Percentiles rank a stretch among this genome's conserved stretches.
phyloP scores from a whole-genome alignment of 805 yeast genomes.

The Blastobotrys attinorum region DNA sequence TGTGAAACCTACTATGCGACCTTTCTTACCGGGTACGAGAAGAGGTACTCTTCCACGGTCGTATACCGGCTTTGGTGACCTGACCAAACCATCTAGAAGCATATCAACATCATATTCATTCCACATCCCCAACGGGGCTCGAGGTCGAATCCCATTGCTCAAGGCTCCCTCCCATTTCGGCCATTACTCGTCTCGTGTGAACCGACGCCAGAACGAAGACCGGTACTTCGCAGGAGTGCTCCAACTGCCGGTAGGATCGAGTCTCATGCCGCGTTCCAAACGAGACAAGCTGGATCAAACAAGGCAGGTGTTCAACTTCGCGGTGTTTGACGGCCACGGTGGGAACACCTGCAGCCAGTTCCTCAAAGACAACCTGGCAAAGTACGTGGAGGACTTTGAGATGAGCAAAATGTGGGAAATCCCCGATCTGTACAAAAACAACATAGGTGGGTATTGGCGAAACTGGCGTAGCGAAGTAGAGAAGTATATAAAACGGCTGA shows the following conservation, averaged over 20 bases:
- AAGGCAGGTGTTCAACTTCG: constrained; percentile 53
- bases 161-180: constrained; percentile 74
- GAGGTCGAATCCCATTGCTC: constrained; percentile 46
- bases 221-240: constrained; percentile 59
- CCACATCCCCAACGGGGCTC: constrained; percentile 7
- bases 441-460: constrained; percentile 81
- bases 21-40: too few species aligned
- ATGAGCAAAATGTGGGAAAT: constrained; percentile 34
- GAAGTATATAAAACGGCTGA: constrained; percentile 25
- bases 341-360: constrained; percentile 67
- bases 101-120: constrained; percentile 10
- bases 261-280: constrained; percentile 21
- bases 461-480: constrained; percentile 48
- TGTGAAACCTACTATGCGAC: too few species aligned
- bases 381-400: constrained; percentile 40
- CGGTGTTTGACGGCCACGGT: constrained; percentile 93
- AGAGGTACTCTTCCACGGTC: too few species aligned
- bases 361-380: constrained; percentile 46
- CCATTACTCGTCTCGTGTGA: constrained; percentile 68
- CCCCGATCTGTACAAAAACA: constrained; percentile 44
- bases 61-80: too few species aligned
- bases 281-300: constrained; percentile 4
- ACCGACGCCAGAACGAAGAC: constrained; percentile 76
- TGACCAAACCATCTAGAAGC: too few species aligned
- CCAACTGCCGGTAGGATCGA: constrained; percentile 33